Evolutionary conservation across 2,329 filamentous ascomycete genomes (phyloP), one percentile per base, ranked within the genome.

Genomic region (Diaporthe sp.): DNA sequence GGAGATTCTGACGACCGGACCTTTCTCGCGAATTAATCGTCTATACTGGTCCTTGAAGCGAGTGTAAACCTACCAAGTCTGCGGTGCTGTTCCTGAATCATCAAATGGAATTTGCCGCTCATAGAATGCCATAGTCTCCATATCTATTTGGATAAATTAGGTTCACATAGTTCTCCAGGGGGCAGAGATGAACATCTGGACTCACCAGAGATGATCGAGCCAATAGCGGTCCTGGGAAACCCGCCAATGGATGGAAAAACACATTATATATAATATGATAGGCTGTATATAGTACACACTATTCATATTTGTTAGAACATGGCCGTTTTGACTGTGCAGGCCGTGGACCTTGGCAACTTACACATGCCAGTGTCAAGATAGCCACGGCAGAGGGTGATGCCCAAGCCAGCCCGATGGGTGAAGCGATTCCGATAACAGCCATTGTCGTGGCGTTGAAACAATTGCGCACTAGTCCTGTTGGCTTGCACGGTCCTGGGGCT

Each of bases 41-140:
- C 10, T 25, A 7, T 0, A 13, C 7, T 6, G 31, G 7, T 3
- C 22, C 34, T 31, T 31, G 28, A 31, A 7, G 1, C 1, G 15
- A 39, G 1, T 2, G 0, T 17, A 9, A 19, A 19, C 65, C 5
- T 22, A 71, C 68, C 68, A 37, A 46, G 31, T 34, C 22, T 59
- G 17, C 19, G 25, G 28, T 71, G 68, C 8, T 71, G 51, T 10
- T 59, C 15, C 37, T 71, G 53, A 19, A 71, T 71, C 2, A 31
- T 39, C 22, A 57, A 13, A 25, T 71, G 68, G 28, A 71, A 71
- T 6, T 49, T 31, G 0, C 68, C 68, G 5, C 39, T 34, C 68
- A 71, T 71, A 15, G 68, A 71, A 8, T 71, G 39, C 25, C 42
- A 46, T 19, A 71, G 37, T 34, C 68, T 71, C 68, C 68, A 71